Evolutionary conservation across 2,329 filamentous ascomycete genomes (phyloP).

Genomic region (Myriosclerotinia curreyana): DNA sequence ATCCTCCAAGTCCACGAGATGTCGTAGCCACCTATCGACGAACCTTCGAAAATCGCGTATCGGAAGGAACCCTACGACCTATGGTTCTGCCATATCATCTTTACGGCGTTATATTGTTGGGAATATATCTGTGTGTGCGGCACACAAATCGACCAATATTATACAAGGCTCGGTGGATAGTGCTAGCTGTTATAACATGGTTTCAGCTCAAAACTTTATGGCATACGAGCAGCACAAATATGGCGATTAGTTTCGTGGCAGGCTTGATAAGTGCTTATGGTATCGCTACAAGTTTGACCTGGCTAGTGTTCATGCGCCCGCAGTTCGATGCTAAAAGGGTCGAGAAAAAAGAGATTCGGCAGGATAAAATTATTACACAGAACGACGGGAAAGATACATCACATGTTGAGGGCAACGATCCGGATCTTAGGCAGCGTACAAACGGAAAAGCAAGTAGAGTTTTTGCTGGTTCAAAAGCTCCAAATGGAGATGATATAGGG

Average conservation of each 20-base stretch:
- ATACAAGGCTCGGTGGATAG: constrained; percentile 49
- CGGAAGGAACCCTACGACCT: constrained; percentile 45
- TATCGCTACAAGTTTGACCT: constrained; percentile 48
- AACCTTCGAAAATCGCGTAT: constrained; percentile 41
- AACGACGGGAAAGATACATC: not conserved
- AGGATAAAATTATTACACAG: not conserved
- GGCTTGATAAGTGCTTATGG: constrained; percentile 53
- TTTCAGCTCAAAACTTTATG: constrained; percentile 47
- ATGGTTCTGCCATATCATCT: constrained; percentile 53
- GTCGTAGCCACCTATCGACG: constrained; percentile 40
- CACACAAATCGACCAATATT: constrained; percentile 51
- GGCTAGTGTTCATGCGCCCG: constrained; percentile 54
- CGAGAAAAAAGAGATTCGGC: constrained; percentile 35
- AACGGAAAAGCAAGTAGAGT: constrained; percentile 23
- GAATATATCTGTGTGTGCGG: constrained; percentile 55
- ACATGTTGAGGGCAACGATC: not conserved
- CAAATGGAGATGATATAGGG: not conserved
- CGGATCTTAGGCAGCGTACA: constrained; percentile 12
- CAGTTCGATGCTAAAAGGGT: constrained; percentile 55
- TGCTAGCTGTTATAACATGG: constrained; percentile 45
- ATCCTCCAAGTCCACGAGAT: constrained; percentile 28
- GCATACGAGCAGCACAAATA: constrained; percentile 50
- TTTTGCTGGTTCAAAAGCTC: not conserved
- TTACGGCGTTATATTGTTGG: constrained; percentile 47
- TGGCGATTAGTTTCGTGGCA: constrained; percentile 49